Evolutionary conservation across 345 rosid species (phyloP).

Genomic region (Brassica rapa): DNA sequence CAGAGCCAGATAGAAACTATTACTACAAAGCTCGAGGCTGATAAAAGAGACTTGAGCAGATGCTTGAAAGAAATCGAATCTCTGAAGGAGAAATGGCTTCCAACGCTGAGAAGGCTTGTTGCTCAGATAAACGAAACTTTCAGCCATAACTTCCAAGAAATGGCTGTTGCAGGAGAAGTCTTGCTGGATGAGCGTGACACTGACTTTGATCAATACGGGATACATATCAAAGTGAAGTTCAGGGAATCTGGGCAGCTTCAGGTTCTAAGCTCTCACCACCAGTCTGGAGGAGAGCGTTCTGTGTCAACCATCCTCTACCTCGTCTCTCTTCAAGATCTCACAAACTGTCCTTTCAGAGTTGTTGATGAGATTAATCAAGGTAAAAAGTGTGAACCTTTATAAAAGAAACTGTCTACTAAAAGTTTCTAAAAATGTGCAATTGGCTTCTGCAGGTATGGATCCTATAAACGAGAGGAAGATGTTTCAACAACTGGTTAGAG

Average conservation of each 20-base stretch:
- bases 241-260: slow-evolving; percentile 86
- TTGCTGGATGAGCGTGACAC: slow-evolving; percentile 77
- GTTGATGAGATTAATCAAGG: slow-evolving; percentile 99
- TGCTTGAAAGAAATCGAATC: slow-evolving; percentile 68
- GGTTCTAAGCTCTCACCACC: slow-evolving; percentile 94
- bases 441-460: slow-evolving; percentile 73
- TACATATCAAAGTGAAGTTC: slow-evolving; percentile 89
- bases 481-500: slow-evolving; percentile 96
- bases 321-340: slow-evolving; percentile 95
- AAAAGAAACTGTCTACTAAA: background rate
- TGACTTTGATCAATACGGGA: slow-evolving; percentile 87
- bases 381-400: slow-evolving; percentile 11
- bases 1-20: slow-evolving; percentile 59
- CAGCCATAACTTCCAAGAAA: slow-evolving; percentile 85
- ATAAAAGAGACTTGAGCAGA: slow-evolving; percentile 50
- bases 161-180: slow-evolving; percentile 98
- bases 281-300: slow-evolving; percentile 98
- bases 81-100: slow-evolving; percentile 88
- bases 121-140: slow-evolving; percentile 79
- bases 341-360: slow-evolving; percentile 93
- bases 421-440: slow-evolving; percentile 2
- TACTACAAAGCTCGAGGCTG: slow-evolving; percentile 62
- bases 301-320: slow-evolving; percentile 95
- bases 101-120: slow-evolving; percentile 82
- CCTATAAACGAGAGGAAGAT: slow-evolving; percentile 94